Percentiles rank a stretch among this genome's conserved stretches.
Evolutionary conservation across 2,329 filamentous ascomycete species (phyloP).

Genomic region (Lecanicillium sp.): DNA sequence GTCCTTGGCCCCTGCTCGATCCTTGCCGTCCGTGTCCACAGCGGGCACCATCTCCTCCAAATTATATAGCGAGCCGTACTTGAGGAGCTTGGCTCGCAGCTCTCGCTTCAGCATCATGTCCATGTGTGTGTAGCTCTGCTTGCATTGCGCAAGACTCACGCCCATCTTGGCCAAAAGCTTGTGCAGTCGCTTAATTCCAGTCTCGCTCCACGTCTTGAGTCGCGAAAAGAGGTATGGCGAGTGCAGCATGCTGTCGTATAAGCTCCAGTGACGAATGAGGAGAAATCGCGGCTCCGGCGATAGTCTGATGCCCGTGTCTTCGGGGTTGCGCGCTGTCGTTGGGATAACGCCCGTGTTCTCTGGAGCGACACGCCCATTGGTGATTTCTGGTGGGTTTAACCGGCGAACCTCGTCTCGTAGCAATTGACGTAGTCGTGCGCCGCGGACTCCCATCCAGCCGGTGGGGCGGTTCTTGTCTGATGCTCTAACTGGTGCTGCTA

Average conservation of each 20-base stretch:
- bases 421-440: conserved; percentile 76
- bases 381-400: conserved; percentile 71
- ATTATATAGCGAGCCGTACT: conserved; percentile 89
- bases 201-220: conserved; percentile 90
- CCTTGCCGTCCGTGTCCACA: conserved; percentile 62
- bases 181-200: conserved; percentile 79
- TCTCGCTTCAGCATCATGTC: conserved; percentile 93
- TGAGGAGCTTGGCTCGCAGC: conserved; percentile 75
- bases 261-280: conserved; percentile 89
- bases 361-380: conserved; percentile 54
- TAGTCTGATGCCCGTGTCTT: conserved; percentile 84
- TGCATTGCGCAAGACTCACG: conserved; percentile 86
- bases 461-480: conserved; percentile 52
- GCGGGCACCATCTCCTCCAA: conserved; percentile 88
- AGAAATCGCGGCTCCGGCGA: conserved; percentile 92
- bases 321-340: conserved; percentile 79
- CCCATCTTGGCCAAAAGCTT: conserved; percentile 98
- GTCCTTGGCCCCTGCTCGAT: conserved; percentile 69
- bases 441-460: conserved; percentile 77
- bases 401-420: conserved; percentile 90
- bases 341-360: conserved; percentile 79
- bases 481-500: conserved; percentile 54
- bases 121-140: conserved; percentile 96
- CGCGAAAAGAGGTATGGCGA: conserved; percentile 90
- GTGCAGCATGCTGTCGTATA: conserved; percentile 98